A percentile compares a stretch with the other conserved stretches of the same genome.
Conservation (phyloP, 768 basidiomycete genomes). For the Stropharia rugosoannulata region DNA sequence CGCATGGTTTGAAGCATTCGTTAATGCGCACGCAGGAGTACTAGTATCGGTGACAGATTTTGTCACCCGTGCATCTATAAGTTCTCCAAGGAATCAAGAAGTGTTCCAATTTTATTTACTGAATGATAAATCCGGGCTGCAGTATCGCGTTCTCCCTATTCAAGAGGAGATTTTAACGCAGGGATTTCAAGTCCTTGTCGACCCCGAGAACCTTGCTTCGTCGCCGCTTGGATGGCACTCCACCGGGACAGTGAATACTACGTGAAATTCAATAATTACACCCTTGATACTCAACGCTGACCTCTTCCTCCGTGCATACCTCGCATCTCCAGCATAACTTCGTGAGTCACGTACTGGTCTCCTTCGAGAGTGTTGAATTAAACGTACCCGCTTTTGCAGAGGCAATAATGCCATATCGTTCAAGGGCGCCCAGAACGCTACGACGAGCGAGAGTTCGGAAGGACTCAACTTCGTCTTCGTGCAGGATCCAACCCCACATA, state of each 20-base stretch:
- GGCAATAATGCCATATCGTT: slow-evolving; percentile 40
- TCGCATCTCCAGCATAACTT: slow-evolving; percentile 8
- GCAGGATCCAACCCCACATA: slow-evolving; percentile 29
- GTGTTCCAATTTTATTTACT: not conserved
- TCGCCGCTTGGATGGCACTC: slow-evolving; percentile 6
- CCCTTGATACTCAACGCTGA: not conserved
- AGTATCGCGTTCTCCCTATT: slow-evolving; percentile 8
- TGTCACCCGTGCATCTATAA: slow-evolving; percentile 42
- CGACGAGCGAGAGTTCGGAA: slow-evolving; percentile 36
- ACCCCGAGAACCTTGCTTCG: not conserved
- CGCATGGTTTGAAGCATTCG: slow-evolving; percentile 59
- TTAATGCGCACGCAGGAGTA: slow-evolving; percentile 55
- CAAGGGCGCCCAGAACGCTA: slow-evolving; percentile 22
- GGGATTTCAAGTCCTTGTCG: slow-evolving; percentile 2
- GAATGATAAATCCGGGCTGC: not conserved
- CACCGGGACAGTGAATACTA: slow-evolving; percentile 6
- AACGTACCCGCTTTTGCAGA: slow-evolving; percentile 3
- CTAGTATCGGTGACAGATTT: slow-evolving; percentile 54
- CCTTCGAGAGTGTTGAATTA: not conserved
- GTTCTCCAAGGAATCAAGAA: slow-evolving; percentile 6
- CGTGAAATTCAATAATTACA: not conserved
- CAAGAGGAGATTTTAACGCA: slow-evolving; percentile 5
- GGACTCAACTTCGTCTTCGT: slow-evolving; percentile 39
- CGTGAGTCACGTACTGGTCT: slow-evolving; percentile 2
- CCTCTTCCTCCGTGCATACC: no score